A percentile compares a stretch with the other conserved stretches of the same genome.
phyloP scores from a whole-genome alignment of 1,284 basidiomycete genomes.

The Cerioporus squamosus region DNA sequence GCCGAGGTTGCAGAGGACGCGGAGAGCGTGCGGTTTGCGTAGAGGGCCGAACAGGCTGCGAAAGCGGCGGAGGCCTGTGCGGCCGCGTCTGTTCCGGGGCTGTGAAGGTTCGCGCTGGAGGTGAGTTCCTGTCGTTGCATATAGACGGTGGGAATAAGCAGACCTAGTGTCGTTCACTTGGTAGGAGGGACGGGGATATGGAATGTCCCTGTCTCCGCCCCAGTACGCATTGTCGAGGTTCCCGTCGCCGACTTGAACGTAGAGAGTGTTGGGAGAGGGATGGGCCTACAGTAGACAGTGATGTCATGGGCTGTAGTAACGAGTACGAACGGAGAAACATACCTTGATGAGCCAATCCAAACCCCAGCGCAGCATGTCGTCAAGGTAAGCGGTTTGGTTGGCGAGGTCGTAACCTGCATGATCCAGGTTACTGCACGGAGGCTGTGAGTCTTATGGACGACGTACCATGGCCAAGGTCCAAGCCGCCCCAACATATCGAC shows the following conservation, averaged over 20 bases:
- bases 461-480: constrained; percentile 77
- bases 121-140: not conserved
- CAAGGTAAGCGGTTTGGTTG: constrained; percentile 88
- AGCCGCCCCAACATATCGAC: constrained; percentile 87
- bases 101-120: constrained; percentile 13
- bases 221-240: constrained; percentile 80
- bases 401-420: constrained; percentile 75
- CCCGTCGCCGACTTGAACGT: constrained; percentile 74
- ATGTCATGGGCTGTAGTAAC: constrained; percentile 5
- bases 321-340: constrained; percentile 11
- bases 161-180: constrained; percentile 72
- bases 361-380: constrained; percentile 87
- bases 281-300: constrained; percentile 65
- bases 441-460: not conserved
- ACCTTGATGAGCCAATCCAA: constrained; percentile 92
- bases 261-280: constrained; percentile 73
- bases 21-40: constrained; percentile 53
- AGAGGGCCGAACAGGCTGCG: constrained; percentile 83
- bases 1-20: constrained; percentile 63
- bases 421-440: not conserved
- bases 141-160: constrained; percentile 6
- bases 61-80: constrained; percentile 86
- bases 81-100: constrained; percentile 89
- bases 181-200: constrained; percentile 74
- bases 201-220: constrained; percentile 86